Evolutionary conservation across 345 rosid species (phyloP).

Genomic region (Gossypium raimondii): DNA sequence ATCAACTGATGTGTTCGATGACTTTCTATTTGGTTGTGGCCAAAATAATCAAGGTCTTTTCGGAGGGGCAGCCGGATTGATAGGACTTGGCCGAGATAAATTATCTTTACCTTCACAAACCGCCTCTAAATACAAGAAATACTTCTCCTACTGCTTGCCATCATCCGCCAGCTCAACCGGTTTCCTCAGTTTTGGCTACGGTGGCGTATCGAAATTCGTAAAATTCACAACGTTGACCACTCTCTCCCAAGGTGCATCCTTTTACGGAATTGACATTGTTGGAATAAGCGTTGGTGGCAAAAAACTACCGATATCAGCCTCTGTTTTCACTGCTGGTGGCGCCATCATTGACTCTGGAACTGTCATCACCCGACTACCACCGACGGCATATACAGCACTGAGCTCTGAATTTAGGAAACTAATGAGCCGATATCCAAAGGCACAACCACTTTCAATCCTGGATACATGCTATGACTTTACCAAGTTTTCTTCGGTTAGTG

Average conservation of each 20-base stretch:
- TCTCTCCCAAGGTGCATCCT: slow-evolving; percentile 31
- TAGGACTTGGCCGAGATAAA: slow-evolving; percentile 75
- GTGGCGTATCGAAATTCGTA: slow-evolving; percentile 30
- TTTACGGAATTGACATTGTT: slow-evolving; percentile 58
- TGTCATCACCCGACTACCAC: slow-evolving; percentile 75
- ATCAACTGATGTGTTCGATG: slow-evolving; percentile 34
- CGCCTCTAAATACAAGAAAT: slow-evolving; percentile 43
- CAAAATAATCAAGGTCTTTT: slow-evolving; percentile 71
- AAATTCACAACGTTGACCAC: slow-evolving; percentile 60
- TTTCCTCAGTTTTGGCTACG: slow-evolving; percentile 57
- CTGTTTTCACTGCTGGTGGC: slow-evolving; percentile 49
- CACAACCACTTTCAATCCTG: slow-evolving; percentile 53
- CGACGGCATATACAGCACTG: slow-evolving; percentile 53
- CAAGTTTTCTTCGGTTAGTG: slow-evolving; percentile 17
- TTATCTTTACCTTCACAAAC: slow-evolving; percentile 71
- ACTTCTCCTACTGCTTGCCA: slow-evolving; percentile 86
- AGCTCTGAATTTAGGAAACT: slow-evolving; percentile 35
- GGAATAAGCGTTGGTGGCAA: slow-evolving; percentile 57
- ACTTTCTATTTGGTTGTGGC: slow-evolving; percentile 73
- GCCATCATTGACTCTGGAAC: slow-evolving; percentile 88
- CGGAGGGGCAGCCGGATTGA: slow-evolving; percentile 60
- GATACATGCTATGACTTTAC: slow-evolving; percentile 80
- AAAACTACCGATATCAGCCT: slow-evolving; percentile 39
- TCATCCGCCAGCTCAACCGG: slow-evolving; percentile 64
- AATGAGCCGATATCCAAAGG: slow-evolving; percentile 56